phyloP scores from a whole-genome alignment of 176 grass and related monocot genomes.

The Bonia amplexicaulis region DNA sequence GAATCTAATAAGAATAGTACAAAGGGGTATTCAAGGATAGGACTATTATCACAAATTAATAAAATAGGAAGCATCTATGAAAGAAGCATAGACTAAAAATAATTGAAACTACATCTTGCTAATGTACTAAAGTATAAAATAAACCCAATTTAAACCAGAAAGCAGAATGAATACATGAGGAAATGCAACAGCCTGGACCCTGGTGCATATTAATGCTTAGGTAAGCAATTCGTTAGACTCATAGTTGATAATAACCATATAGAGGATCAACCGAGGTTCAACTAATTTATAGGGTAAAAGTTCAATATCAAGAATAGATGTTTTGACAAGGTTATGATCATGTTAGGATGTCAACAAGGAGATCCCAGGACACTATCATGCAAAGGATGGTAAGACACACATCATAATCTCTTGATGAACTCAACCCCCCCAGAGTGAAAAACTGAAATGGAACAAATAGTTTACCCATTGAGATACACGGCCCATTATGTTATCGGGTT shows the following conservation, averaged over 20 bases:
- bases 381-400: background rate
- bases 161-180: background rate
- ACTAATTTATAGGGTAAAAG: background rate
- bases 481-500: conserved; percentile 94
- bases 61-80: background rate
- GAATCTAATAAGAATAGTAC: background rate
- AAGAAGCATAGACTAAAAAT: conserved; percentile 2
- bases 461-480: conserved; percentile 72
- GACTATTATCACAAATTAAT: background rate
- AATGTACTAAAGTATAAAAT: conserved; percentile 3
- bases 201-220: conserved; percentile 20
- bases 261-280: background rate
- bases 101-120: background rate
- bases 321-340: conserved; percentile 3
- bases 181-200: conserved; percentile 1
- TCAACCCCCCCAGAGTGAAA: background rate
- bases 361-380: background rate
- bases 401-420: background rate
- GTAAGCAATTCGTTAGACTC: background rate
- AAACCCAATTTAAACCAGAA: too few species aligned
- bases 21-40: background rate
- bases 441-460: conserved; percentile 15
- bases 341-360: conserved; percentile 1
- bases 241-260: background rate
- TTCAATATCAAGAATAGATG: conserved; percentile 12